Evolutionary conservation across 2,329 filamentous ascomycete genomes (phyloP), one percentile per base, ranked within the genome.

Genomic region (Penicillium italicum): DNA sequence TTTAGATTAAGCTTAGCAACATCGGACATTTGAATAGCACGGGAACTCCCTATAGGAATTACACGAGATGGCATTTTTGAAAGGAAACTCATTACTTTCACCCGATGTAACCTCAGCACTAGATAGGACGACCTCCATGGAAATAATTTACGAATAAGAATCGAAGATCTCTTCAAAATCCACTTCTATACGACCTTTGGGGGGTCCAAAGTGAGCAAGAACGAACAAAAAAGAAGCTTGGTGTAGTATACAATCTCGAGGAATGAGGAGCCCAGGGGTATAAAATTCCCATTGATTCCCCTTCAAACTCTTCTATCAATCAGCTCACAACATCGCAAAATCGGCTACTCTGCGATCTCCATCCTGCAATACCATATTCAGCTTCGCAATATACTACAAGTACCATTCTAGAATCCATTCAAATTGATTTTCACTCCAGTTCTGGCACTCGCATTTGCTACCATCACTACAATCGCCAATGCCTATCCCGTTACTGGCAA

Each of bases 401-500:
- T 52, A 22, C 22, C 7, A 11, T 12, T 22, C 12, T 4, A 37
- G 14, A 38, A 14, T n/a, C n/a, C 26, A 18, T 34, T n/a, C 36
- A 49, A 41, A 43, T 57, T 59, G 54, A 40, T 54, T 12, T 45
- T 51, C 33, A 40, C 44, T 45, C 37, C 56, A 7, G 18, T 59
- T 26, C 5, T 57, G 20, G 53, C 59, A 12, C 44, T 61, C 16
- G 30, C 58, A 8, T 18, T 56, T 28, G 34, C 50, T 14, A n/a
- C 50, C n/a, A 26, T 51, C 16, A 28, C 38, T 1, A 51, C 56
- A 10, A 16, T 59, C 9, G 36, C 45, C 50, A 59, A 37, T 34
- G 59, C 54, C 20, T 62, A 62, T n/a, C 57, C 61, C 30, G 54
- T 63, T 45, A 56, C 50, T 9, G 49, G 47, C 10, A 44, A 54